Percentiles rank a stretch among this genome's conserved stretches.
Evolutionary conservation across 108 stramenopile genomes (phyloP).

Genomic region (Aurantiochytrium sp.): DNA sequence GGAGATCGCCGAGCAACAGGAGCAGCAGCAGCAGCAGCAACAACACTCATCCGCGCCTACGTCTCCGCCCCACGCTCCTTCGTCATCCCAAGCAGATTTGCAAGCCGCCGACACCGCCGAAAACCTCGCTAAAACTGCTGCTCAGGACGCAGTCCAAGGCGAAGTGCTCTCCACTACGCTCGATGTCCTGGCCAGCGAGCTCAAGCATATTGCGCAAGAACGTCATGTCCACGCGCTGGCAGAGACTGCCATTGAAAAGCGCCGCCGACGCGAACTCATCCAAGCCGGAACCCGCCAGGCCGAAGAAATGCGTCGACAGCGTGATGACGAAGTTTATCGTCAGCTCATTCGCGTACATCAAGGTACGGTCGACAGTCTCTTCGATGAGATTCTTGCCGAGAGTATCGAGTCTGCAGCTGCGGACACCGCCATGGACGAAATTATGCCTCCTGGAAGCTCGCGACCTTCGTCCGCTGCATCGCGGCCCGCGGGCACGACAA

Average conservation of each 20-base stretch:
- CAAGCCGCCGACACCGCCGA: not conserved
- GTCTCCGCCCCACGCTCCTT: no score
- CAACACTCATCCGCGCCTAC: no score
- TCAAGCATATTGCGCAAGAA: conserved; percentile 21
- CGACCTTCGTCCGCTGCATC: not conserved
- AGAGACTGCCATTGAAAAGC: not conserved
- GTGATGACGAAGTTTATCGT: conserved; percentile 21
- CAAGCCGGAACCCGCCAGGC: conserved; percentile 37
- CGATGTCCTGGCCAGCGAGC: conserved; percentile 34
- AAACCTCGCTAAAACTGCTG: not conserved
- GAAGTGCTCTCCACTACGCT: conserved; percentile 24
- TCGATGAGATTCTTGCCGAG: not conserved
- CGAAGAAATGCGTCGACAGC: conserved; percentile 13
- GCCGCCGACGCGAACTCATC: conserved; percentile 21
- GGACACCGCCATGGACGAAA: not conserved
- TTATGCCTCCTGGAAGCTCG: not conserved
- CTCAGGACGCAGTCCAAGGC: conserved; percentile 25
- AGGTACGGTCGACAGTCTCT: conserved; percentile 2
- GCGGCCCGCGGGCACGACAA: not conserved
- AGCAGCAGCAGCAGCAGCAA: not conserved
- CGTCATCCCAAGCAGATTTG: no score
- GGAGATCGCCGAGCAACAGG: conserved; percentile 25
- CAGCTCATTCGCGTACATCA: conserved; percentile 24
- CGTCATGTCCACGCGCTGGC: conserved; percentile 12
- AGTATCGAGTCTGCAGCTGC: not conserved